Evolutionary conservation across 495 filamentous ascomycete species (phyloP).

Genomic region (Aspergillus egyptiacus): DNA sequence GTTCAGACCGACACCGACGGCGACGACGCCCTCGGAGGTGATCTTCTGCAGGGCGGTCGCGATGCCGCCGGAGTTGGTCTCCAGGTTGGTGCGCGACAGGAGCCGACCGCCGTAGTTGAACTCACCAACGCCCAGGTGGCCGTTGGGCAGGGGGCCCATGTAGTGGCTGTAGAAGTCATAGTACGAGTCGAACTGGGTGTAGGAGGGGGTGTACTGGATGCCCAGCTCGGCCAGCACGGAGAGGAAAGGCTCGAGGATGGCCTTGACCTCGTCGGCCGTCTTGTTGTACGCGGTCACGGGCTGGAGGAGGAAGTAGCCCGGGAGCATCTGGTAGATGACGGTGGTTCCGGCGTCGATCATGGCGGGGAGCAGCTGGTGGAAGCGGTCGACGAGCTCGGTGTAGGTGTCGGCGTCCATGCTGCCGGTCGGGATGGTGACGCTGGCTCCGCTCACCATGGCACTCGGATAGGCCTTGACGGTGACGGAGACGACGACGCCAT

Average conservation of each 20-base stretch:
- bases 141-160: constrained; percentile 33
- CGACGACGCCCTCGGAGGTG: constrained; percentile 35
- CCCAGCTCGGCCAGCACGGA: constrained; percentile 22
- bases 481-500: constrained; percentile 53
- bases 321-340: constrained; percentile 44
- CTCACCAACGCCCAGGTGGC: constrained; percentile 39
- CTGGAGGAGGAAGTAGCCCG: constrained; percentile 39
- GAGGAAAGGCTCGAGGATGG: constrained; percentile 29
- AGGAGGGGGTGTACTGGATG: constrained; percentile 23
- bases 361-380: constrained; percentile 39
- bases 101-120: constrained; percentile 56
- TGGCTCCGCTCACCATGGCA: constrained; percentile 25
- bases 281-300: constrained; percentile 36
- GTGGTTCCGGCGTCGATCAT: constrained; percentile 48
- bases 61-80: constrained; percentile 40
- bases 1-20: constrained; percentile 42
- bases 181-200: constrained; percentile 37
- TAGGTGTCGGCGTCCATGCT: constrained; percentile 35
- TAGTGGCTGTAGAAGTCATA: constrained; percentile 44
- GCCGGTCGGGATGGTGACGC: constrained; percentile 23
- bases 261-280: constrained; percentile 23
- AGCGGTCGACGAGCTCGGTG: constrained; percentile 38
- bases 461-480: constrained; percentile 45
- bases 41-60: constrained; percentile 33
- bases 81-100: constrained; percentile 45